phyloP scores from a whole-genome alignment of 2,329 filamentous ascomycete genomes.

The Trichoderma afroharzianum region DNA sequence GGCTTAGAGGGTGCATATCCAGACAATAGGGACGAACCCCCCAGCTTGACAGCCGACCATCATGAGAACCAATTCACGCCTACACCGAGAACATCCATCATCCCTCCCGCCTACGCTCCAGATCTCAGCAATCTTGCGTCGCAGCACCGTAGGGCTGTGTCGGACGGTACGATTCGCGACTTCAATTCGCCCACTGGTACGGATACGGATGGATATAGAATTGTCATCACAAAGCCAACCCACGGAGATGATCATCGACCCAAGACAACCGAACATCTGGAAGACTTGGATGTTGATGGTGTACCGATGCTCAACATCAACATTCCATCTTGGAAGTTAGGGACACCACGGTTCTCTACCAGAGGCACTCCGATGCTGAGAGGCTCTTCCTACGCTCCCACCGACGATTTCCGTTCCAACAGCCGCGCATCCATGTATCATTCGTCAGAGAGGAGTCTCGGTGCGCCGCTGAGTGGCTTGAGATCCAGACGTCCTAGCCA shows the following conservation, averaged over 20 bases:
- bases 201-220: conserved; percentile 68
- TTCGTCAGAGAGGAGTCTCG: conserved; percentile 32
- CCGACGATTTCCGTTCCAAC: conserved; percentile 66
- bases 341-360: conserved; percentile 74
- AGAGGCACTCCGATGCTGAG: conserved; percentile 73
- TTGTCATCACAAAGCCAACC: conserved; percentile 70
- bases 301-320: conserved; percentile 64
- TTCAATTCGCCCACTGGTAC: conserved; percentile 48
- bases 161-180: conserved; percentile 74
- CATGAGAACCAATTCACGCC: conserved; percentile 42
- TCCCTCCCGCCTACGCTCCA: conserved; percentile 34
- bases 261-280: conserved; percentile 60
- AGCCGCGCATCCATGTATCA: conserved; percentile 46
- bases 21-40: conserved; percentile 26
- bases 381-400: conserved; percentile 75
- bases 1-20: conserved; percentile 47
- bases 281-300: conserved; percentile 46
- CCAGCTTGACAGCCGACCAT: conserved; percentile 20
- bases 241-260: conserved; percentile 52
- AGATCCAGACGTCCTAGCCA: conserved; percentile 37
- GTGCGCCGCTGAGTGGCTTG: conserved; percentile 25
- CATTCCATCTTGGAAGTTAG: conserved; percentile 82
- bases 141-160: conserved; percentile 62
- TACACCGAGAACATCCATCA: conserved; percentile 22
- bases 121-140: conserved; percentile 26